Conservation (phyloP, 2,329 filamentous ascomycete species). For the Westerdykella aurantiaca region DNA sequence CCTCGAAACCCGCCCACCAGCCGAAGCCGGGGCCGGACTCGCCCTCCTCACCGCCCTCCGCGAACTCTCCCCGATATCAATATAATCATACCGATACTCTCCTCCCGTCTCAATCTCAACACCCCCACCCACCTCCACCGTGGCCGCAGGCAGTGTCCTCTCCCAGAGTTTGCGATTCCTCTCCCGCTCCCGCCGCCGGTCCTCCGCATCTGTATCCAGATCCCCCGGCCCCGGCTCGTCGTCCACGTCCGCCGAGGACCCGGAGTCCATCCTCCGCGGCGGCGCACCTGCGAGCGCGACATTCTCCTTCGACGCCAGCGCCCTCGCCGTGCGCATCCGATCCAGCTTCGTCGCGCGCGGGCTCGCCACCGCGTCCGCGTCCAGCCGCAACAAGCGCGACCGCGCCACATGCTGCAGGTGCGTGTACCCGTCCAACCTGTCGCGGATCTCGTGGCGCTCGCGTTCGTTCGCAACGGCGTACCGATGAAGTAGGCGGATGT, state of each 20-base stretch:
- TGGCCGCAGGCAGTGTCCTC: conserved; percentile 13
- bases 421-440: neutral
- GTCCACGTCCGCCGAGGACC: conserved; percentile 3
- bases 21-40: no score
- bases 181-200: conserved; percentile 5
- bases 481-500: conserved; percentile 7
- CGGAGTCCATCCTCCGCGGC: no score
- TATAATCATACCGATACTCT: conserved; percentile 4
- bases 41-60: neutral
- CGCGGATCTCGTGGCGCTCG: conserved; percentile 10
- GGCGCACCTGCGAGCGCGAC: neutral
- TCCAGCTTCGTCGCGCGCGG: no score
- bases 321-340: neutral
- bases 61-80: conserved; percentile 5
- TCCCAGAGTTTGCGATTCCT: conserved; percentile 17
- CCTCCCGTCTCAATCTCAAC: conserved; percentile 1
- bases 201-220: neutral
- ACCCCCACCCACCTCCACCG: neutral
- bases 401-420: no score
- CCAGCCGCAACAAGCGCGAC: no score
- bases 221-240: conserved; percentile 5
- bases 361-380: no score
- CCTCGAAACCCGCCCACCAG: no score
- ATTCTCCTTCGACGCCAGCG: neutral
- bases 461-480: conserved; percentile 8